Base-by-base conservation (phyloP, 1,284 basidiomycete species). In the Cronartium ribicola region DNA sequence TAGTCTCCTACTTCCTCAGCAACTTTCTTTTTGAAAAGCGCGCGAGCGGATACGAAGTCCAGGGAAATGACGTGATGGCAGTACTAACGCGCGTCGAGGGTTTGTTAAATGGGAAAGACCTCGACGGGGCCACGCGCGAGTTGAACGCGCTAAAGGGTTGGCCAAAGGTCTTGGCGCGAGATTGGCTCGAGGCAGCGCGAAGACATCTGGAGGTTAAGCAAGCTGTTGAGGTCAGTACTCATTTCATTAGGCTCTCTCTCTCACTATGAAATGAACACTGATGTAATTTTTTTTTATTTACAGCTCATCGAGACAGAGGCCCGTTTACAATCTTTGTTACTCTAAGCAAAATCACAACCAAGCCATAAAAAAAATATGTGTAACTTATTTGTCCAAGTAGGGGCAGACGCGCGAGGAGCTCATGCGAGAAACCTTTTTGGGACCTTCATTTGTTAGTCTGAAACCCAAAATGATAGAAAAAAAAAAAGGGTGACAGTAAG, bases 121-220 rank as follows among this genome's bases (percentile, higher is more conserved):
- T 99, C 77, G 94, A 98, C 79, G 87, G 86, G 76, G 95, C 96
- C 13, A 84, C 94, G 44, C 85, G 95, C 72, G 94, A 98, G 83
- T 84, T 98, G 60, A 99, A 98, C 82, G 89, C 91, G 82, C 83
- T 98, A 76, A 86, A 85, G 61, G 93, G 78, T 76, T 90, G 92
- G 79, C 90, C 94, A 2, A 92, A 89, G 81, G 83, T 87, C 70
- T 82, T 98, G 71, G 84, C 95, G 71, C 83, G 85, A 57, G 96
- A 98, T 83, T 98, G 96, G 95, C 84, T 98, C 74, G 87, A 89
- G 77, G 94, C 93, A 78, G 93, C 93, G 20, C 85, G 96, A 78
- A 86, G 87, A 80, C 86, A 93, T 80, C 83, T 98, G 78, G 93
- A 97, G 83, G 92, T 96, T 60, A 86, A 93, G 81, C 95, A 98